Base-by-base conservation (phyloP, 1,284 basidiomycete genomes). In the Cutaneotrichosporon arboriforme region DNA sequence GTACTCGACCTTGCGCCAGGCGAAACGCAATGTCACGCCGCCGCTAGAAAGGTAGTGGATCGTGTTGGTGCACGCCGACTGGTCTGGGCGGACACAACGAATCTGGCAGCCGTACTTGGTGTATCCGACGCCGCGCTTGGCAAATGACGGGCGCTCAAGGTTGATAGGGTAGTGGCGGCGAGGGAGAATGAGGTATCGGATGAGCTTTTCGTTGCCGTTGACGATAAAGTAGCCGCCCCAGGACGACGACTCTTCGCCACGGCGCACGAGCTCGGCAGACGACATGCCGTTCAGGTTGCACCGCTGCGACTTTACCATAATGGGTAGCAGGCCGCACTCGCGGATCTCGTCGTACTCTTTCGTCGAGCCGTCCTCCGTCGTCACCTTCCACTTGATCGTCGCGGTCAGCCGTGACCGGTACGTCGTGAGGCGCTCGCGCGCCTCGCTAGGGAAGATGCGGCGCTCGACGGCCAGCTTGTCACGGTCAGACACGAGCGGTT, bases 221-320 rank as follows among this genome's bases (percentile, higher is more conserved):
- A 99, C 87, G 66, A 99, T 83, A 71, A 98, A 99, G 78, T 98
- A 98, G 23, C 94, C 96, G 43, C 96, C 96, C 71, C 97, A 96
- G 73, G 98, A 96, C 76, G 94, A 92, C 3, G 96, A 85, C 70
- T 99, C 96, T 79, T 99, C 96, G 69, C 94, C 87, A 63, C 86
- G 86, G 54, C 80, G 78, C 43, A 98, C 90, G 48, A 99, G 85
- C 54, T 91, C 87, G 9, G 85, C 81, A 4, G 94, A 89, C 3
- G 90, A 83, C 77, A 97, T 81, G 39, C 82, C 82, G 40, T 86
- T 85, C 22, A 98, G 75, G 73, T 97, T 96, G 75, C 96, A 99
- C 50, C 94, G 81, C 22, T 85, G 85, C n/a, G 94, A 97, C 88
- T 93, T 84, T 75, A 97, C 87, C 92, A 98, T 97, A 76, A 99